These are phyloP conservation scores for Tylopilus felleus DNA, from an alignment of 768 basidiomycete species.

Conservation along the genomic window DNA sequence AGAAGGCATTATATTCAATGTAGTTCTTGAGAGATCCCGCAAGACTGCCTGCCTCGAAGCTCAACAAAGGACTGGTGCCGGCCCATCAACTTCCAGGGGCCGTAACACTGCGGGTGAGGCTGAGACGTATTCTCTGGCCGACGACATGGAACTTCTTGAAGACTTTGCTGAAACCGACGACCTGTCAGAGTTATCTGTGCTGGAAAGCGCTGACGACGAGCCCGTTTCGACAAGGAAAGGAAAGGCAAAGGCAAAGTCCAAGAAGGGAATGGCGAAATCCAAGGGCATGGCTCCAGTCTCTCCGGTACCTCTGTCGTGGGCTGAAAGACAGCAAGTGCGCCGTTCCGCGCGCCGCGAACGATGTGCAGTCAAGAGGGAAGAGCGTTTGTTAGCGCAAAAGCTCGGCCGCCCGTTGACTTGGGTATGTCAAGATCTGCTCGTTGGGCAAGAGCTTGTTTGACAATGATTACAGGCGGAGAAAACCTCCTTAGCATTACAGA, in stretches of 20 bases:
- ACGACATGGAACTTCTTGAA: conserved; percentile 11
- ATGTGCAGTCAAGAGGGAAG: conserved; percentile 42
- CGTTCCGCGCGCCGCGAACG: conserved; percentile 20
- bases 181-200: conserved; percentile 8
- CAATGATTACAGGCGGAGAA: conserved; percentile 61
- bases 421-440: conserved; percentile 38
- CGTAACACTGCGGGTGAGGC: conserved; percentile 40
- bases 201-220: conserved; percentile 16
- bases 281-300: no score
- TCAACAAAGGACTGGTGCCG: conserved; percentile 30
- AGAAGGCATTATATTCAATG: conserved; percentile 48
- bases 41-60: conserved; percentile 32
- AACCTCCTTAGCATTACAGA: conserved; percentile 55
- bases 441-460: conserved; percentile 4
- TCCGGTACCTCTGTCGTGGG: conserved; percentile 4
- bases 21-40: conserved; percentile 55
- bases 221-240: conserved; percentile 31
- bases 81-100: conserved; percentile 34
- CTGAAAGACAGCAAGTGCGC: conserved; percentile 7
- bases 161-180: conserved; percentile 2
- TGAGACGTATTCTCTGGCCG: not conserved
- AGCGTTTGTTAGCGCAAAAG: conserved; percentile 46
- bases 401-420: conserved; percentile 74
- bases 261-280: conserved; percentile 9
- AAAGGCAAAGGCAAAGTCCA: conserved; percentile 28